phyloP scores from a whole-genome alignment of 176 grass and related monocot genomes.

The Musa troglodytarum region DNA sequence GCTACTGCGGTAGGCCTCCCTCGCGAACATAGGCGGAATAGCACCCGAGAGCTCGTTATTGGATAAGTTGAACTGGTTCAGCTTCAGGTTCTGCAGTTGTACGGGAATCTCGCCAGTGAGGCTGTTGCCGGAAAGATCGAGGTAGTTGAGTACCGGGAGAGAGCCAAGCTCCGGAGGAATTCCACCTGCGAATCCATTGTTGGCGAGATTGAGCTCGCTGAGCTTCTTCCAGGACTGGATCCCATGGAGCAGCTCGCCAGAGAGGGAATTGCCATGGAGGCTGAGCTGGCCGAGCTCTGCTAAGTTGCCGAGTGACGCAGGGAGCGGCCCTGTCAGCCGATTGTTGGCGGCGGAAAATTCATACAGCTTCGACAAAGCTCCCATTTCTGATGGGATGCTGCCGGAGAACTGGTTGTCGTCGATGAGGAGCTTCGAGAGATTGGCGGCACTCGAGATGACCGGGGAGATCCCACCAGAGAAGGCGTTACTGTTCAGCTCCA shows the following conservation, averaged over 20 bases:
- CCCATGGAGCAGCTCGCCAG: constrained; percentile 55
- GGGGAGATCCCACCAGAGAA: constrained; percentile 67
- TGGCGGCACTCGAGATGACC: constrained; percentile 52
- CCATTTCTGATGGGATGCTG: constrained; percentile 61
- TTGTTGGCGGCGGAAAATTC: constrained; percentile 69
- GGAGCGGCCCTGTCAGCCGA: constrained; percentile 55
- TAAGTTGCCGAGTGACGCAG: constrained; percentile 39
- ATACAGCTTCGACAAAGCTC: constrained; percentile 45
- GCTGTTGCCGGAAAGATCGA: constrained; percentile 62
- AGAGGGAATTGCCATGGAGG: constrained; percentile 60
- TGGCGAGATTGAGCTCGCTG: constrained; percentile 59
- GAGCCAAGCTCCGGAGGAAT: constrained; percentile 74
- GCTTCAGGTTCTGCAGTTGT: constrained; percentile 75
- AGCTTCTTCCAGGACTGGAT: constrained; percentile 69
- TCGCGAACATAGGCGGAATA: constrained; percentile 52
- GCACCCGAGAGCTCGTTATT: constrained; percentile 60
- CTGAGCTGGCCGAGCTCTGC: constrained; percentile 57
- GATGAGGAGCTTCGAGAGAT: constrained; percentile 63
- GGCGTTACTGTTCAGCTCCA: constrained; percentile 58
- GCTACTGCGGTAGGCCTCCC: constrained; percentile 38
- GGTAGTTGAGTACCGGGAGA: constrained; percentile 83
- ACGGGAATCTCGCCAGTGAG: constrained; percentile 55
- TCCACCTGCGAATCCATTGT: constrained; percentile 50
- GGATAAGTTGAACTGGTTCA: constrained; percentile 73
- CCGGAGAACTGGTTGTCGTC: constrained; percentile 58